phyloP scores from a whole-genome alignment of 139 green algal species.

The Chlamydomonas schloesseri region DNA sequence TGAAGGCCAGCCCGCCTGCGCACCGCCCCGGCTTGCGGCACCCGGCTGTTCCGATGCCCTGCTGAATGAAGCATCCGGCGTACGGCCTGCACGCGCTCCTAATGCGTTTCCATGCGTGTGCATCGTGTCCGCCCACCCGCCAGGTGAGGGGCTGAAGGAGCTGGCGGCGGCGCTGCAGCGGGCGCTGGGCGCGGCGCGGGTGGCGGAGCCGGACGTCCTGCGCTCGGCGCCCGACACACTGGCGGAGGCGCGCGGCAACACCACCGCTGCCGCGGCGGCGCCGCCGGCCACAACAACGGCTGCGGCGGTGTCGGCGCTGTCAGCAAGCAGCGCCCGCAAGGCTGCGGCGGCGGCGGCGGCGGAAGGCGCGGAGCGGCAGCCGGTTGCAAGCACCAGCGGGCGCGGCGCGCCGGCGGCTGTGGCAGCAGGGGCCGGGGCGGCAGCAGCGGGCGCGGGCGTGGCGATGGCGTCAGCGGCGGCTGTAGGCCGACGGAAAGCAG shows the following conservation, averaged over 20 bases:
- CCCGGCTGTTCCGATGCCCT: too few relatives aligned
- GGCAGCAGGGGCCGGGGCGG: too few relatives aligned
- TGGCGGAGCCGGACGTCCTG: neutral
- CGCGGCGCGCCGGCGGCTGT: too few relatives aligned
- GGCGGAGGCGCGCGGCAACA: neutral
- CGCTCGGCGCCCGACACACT: conserved; percentile 15
- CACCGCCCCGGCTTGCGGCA: too few relatives aligned
- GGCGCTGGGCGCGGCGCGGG: neutral
- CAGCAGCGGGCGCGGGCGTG: too few relatives aligned
- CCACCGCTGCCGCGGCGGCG: neutral
- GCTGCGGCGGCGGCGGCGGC: neutral
- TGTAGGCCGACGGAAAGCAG: neutral
- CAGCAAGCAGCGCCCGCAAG: neutral
- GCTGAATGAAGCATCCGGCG: too few relatives aligned
- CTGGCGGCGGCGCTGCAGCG: conserved; percentile 48
- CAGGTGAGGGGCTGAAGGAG: conserved; percentile 59
- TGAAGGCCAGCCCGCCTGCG: too few relatives aligned
- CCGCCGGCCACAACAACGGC: neutral
- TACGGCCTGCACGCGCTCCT: too few relatives aligned
- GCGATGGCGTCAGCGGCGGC: neutral
- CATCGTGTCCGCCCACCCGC: too few relatives aligned
- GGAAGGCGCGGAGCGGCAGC: too few relatives aligned
- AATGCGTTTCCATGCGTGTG: too few relatives aligned
- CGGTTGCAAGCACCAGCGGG: neutral
- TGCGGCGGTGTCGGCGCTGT: neutral